Percentiles rank a stretch among this genome's conserved stretches.
Conservation (phyloP, 768 basidiomycete genomes). For the Kwoniella bestiolae region DNA sequence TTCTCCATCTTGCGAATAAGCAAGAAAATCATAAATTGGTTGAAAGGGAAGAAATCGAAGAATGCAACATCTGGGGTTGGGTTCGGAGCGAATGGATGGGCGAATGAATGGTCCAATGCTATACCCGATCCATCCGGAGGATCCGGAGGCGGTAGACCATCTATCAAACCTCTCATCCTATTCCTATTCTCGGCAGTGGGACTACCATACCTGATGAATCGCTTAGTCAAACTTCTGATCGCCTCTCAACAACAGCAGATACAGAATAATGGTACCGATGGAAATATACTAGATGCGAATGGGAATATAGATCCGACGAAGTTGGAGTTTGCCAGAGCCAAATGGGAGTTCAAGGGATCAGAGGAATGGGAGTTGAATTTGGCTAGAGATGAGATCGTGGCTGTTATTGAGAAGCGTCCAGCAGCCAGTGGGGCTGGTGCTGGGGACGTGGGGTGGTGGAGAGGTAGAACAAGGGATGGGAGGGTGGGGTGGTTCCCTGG, state of each 20-base stretch:
- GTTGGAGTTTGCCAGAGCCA: slow-evolving; percentile 80
- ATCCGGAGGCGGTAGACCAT: slow-evolving; percentile 59
- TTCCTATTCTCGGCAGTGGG: slow-evolving; percentile 94
- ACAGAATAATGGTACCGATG: slow-evolving; percentile 43
- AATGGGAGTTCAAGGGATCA: slow-evolving; percentile 75
- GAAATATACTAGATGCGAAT: slow-evolving; percentile 53
- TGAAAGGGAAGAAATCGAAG: slow-evolving; percentile 58
- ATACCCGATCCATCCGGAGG: slow-evolving; percentile 19
- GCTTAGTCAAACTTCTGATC: slow-evolving; percentile 77
- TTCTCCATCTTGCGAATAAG: slow-evolving; percentile 76
- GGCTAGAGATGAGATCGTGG: slow-evolving; percentile 89
- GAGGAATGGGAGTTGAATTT: slow-evolving; percentile 78
- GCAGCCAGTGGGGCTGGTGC: slow-evolving; percentile 71
- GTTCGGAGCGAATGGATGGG: too few relatives aligned
- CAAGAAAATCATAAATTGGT: slow-evolving; percentile 63
- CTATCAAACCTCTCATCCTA: slow-evolving; percentile 85
- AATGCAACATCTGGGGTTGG: too few relatives aligned
- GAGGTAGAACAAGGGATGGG: slow-evolving; percentile 87
- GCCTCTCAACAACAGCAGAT: slow-evolving; percentile 54
- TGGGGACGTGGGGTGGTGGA: slow-evolving; percentile 89
- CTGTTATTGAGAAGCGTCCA: slow-evolving; percentile 80
- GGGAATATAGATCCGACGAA: slow-evolving; percentile 68
- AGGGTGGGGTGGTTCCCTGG: slow-evolving; percentile 92
- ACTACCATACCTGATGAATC: slow-evolving; percentile 89
- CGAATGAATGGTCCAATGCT: slow-evolving; percentile 53